These are phyloP conservation scores for Colletotrichum godetiae DNA, from an alignment of 2,329 filamentous ascomycete species.

Conservation along the genomic window DNA sequence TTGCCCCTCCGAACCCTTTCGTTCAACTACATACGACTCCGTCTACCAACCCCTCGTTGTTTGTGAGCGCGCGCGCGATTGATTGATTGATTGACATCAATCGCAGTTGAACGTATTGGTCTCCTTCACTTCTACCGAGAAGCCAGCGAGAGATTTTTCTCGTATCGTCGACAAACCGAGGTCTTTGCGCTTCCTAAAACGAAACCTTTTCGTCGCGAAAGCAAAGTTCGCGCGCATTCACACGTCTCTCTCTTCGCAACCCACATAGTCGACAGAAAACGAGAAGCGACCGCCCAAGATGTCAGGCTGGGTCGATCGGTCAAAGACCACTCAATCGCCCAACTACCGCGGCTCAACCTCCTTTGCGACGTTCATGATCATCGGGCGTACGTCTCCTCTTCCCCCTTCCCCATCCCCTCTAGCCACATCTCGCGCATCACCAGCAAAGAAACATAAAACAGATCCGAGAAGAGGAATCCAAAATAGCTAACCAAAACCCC, in stretches of 20 bases:
- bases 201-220: background rate
- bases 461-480: no score
- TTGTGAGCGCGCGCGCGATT: background rate
- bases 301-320: slow-evolving; percentile 57
- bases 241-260: background rate
- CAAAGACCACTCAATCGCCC: slow-evolving; percentile 67
- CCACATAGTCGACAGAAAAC: background rate
- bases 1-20: background rate
- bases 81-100: background rate
- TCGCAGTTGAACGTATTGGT: background rate
- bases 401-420: slow-evolving; percentile 25
- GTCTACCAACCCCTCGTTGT: background rate
- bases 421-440: no score
- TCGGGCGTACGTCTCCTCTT: slow-evolving; percentile 78
- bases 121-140: no score
- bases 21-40: background rate
- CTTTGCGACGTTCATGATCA: slow-evolving; percentile 97
- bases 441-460: no score
- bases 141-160: background rate
- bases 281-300: slow-evolving; percentile 9
- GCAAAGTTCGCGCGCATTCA: background rate
- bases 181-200: background rate
- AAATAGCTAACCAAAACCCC: slow-evolving; percentile 17
- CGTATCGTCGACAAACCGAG: background rate
- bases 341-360: slow-evolving; percentile 72